phyloP scores from a whole-genome alignment of 805 yeast genomes.

The Cyberlindnera lachancei region DNA sequence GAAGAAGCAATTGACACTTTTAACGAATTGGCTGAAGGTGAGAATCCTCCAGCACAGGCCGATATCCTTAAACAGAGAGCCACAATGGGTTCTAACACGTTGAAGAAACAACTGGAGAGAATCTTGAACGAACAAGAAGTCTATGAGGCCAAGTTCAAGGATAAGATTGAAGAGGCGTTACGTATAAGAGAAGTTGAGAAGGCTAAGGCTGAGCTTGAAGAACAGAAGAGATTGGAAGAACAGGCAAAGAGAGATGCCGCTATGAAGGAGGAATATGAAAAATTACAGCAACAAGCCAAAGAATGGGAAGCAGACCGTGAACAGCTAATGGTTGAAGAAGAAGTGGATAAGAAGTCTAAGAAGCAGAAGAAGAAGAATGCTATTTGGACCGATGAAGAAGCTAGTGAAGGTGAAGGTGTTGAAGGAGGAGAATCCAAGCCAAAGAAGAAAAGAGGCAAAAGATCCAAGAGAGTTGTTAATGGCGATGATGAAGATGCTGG shows the following conservation, averaged over 20 bases:
- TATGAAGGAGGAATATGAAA: constrained; percentile 36
- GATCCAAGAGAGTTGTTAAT: constrained; percentile 23
- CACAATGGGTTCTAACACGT: constrained; percentile 72
- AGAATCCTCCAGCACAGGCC: constrained; percentile 67
- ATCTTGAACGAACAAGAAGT: constrained; percentile 66
- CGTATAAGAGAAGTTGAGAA: constrained; percentile 40
- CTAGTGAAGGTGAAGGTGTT: constrained; percentile 25
- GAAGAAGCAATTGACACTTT: constrained; percentile 54
- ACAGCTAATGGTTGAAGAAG: constrained; percentile 25
- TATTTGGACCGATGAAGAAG: constrained; percentile 42
- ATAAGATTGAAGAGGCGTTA: constrained; percentile 68
- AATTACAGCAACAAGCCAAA: constrained; percentile 48
- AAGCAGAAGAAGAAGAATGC: constrained; percentile 30
- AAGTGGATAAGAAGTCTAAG: constrained; percentile 29
- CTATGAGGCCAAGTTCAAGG: constrained; percentile 48
- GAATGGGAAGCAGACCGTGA: constrained; percentile 52
- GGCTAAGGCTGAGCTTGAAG: constrained; percentile 42
- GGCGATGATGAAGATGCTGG: constrained; percentile 20
- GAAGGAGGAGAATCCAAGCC: constrained; percentile 16
- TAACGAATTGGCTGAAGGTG: constrained; percentile 46
- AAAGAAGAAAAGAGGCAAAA: constrained; percentile 15
- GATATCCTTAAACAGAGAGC: constrained; percentile 81
- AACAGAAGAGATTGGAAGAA: constrained; percentile 35
- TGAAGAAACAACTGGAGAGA: constrained; percentile 63
- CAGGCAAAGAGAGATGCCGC: constrained; percentile 39